Conservation (phyloP, 2,329 filamentous ascomycete genomes). For the Claviceps pusilla region DNA sequence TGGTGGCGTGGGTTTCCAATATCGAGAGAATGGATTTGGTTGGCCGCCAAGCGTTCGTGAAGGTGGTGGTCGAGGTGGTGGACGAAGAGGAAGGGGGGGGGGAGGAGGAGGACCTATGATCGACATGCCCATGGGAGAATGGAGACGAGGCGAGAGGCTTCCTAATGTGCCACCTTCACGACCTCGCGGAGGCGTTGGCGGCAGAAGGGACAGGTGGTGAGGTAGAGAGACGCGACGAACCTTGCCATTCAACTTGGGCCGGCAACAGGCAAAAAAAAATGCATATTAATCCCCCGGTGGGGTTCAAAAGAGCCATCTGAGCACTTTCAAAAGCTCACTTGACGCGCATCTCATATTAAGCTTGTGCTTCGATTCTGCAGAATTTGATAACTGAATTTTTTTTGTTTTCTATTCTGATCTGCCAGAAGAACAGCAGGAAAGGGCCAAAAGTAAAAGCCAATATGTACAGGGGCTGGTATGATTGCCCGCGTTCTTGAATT, state of each 20-base stretch:
- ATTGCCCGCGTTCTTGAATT: conserved; percentile 5
- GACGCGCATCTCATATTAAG: neutral
- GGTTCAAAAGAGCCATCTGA: neutral
- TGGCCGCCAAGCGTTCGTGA: conserved; percentile 21
- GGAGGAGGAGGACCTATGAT: conserved; percentile 12
- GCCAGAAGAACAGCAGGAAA: neutral
- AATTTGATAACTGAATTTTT: neutral
- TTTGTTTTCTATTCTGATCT: conserved; percentile 14
- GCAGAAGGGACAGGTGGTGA: conserved; percentile 15
- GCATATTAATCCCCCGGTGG: conserved; percentile 18
- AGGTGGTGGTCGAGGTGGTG: conserved; percentile 19
- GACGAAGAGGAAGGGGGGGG: conserved; percentile 25
- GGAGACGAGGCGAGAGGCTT: conserved; percentile 49
- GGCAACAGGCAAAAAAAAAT: neutral
- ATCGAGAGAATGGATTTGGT: conserved; percentile 16
- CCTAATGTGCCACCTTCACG: conserved; percentile 33
- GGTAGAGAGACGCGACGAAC: neutral
- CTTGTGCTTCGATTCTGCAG: neutral
- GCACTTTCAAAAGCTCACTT: neutral
- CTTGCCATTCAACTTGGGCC: neutral
- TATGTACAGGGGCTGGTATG: conserved; percentile 26
- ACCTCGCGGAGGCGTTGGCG: conserved; percentile 13
- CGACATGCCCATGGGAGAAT: conserved; percentile 40
- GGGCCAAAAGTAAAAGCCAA: conserved; percentile 6
- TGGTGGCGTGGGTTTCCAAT: conserved; percentile 11